Evolutionary conservation across 768 basidiomycete species (phyloP).

Genomic region (Lyophyllum semitale): DNA sequence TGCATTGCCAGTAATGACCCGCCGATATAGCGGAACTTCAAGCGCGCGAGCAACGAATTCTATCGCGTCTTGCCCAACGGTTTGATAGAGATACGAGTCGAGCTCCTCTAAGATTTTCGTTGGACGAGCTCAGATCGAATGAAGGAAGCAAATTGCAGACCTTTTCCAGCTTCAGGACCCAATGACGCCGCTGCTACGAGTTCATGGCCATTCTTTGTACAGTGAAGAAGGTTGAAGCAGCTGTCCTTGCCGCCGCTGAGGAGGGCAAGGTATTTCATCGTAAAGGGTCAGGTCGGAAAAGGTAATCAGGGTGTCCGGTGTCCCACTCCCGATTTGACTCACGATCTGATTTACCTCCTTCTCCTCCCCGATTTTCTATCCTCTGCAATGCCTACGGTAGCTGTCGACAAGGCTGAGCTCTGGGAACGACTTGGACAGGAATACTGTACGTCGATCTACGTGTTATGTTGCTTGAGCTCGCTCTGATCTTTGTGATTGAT

Average conservation of each 20-base stretch:
- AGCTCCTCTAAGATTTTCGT: conserved; percentile 76
- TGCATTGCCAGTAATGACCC: conserved; percentile 79
- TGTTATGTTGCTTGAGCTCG: not conserved
- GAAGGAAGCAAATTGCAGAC: conserved; percentile 44
- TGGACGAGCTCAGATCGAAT: conserved; percentile 20
- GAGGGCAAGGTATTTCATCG: conserved; percentile 91
- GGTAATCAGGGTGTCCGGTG: conserved; percentile 21
- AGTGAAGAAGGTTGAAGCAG: conserved; percentile 93
- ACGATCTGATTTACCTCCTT: conserved; percentile 21
- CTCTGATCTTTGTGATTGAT: conserved; percentile 21
- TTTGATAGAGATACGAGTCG: conserved; percentile 98
- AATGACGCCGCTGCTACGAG: conserved; percentile 89
- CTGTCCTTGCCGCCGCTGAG: conserved; percentile 98
- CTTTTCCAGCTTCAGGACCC: conserved; percentile 82
- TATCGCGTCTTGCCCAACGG: conserved; percentile 96
- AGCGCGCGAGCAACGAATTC: conserved; percentile 83
- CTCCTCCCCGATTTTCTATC: conserved; percentile 14
- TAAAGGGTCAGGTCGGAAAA: conserved; percentile 13
- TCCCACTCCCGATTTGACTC: conserved; percentile 31
- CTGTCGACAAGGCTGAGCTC: conserved; percentile 94
- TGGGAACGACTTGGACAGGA: conserved; percentile 81
- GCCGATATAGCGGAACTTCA: conserved; percentile 82
- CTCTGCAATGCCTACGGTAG: conserved; percentile 84
- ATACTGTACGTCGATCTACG: conserved; percentile 60
- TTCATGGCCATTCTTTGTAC: conserved; percentile 80